Evolutionary conservation across 768 basidiomycete species (phyloP).

Genomic region (Amanita subjunquillea): DNA sequence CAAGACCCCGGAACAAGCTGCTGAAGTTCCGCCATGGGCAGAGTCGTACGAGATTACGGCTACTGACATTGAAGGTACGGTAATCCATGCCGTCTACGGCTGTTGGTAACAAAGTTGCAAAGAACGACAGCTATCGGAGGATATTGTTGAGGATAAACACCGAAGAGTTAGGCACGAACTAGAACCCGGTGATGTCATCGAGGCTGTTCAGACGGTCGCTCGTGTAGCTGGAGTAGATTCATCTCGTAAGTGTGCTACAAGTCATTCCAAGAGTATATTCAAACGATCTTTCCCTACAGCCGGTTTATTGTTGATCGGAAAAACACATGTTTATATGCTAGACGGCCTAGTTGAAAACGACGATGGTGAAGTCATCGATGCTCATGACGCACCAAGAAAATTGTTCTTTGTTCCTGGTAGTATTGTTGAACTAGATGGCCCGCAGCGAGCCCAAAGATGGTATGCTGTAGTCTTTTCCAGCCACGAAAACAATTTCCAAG

Average conservation of each 20-base stretch:
- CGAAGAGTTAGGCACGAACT: slow-evolving; percentile 79
- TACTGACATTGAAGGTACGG: slow-evolving; percentile 49
- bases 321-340: slow-evolving; percentile 79
- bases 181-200: slow-evolving; percentile 84
- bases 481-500: slow-evolving; percentile 4
- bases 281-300: slow-evolving; percentile 32
- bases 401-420: slow-evolving; percentile 82
- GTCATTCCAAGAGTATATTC: neutral
- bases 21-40: slow-evolving; percentile 66
- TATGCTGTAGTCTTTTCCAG: slow-evolving; percentile 19
- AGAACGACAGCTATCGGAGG: slow-evolving; percentile 60
- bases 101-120: slow-evolving; percentile 1
- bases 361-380: slow-evolving; percentile 85
- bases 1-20: slow-evolving; percentile 29
- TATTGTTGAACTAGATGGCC: slow-evolving; percentile 68
- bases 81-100: neutral
- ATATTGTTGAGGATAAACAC: slow-evolving; percentile 82
- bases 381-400: slow-evolving; percentile 71
- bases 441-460: slow-evolving; percentile 79
- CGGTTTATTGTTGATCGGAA: slow-evolving; percentile 81
- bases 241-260: slow-evolving; percentile 55
- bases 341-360: slow-evolving; percentile 83
- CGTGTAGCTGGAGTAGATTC: slow-evolving; percentile 88
- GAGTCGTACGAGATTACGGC: slow-evolving; percentile 61
- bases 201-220: slow-evolving; percentile 78